These are phyloP conservation scores for Mallotus japonicus DNA, from an alignment of 441 rosid genomes.

Conservation along the genomic window DNA sequence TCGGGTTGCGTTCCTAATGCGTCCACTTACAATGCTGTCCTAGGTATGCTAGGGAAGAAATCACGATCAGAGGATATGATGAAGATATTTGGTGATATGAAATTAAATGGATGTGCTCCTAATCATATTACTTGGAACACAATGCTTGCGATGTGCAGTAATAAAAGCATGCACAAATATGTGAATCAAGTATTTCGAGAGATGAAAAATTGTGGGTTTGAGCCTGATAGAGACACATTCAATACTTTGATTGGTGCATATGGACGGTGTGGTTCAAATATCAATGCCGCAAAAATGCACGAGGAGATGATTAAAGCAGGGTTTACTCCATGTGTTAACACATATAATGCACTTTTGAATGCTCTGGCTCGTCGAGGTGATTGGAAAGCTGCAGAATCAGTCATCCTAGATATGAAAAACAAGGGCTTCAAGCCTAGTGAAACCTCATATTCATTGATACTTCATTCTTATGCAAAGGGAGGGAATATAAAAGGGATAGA, in stretches of 20 bases:
- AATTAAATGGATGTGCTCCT: slow-evolving; percentile 71
- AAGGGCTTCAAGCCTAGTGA: slow-evolving; percentile 79
- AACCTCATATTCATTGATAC: slow-evolving; percentile 67
- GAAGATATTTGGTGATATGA: slow-evolving; percentile 70
- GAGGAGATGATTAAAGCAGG: slow-evolving; percentile 76
- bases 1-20: slow-evolving; percentile 78
- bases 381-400: slow-evolving; percentile 71
- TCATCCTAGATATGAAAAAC: slow-evolving; percentile 61
- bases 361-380: slow-evolving; percentile 83
- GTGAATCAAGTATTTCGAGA: slow-evolving; percentile 62
- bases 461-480: slow-evolving; percentile 81
- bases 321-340: slow-evolving; percentile 67
- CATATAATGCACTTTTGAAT: slow-evolving; percentile 83
- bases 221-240: slow-evolving; percentile 86
- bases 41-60: slow-evolving; percentile 80
- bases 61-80: slow-evolving; percentile 66
- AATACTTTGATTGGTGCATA: slow-evolving; percentile 76
- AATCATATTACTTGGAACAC: slow-evolving; percentile 89
- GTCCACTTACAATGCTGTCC: slow-evolving; percentile 71
- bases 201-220: slow-evolving; percentile 87
- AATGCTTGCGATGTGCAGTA: slow-evolving; percentile 76
- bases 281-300: slow-evolving; percentile 60
- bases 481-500: slow-evolving; percentile 61
- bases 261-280: slow-evolving; percentile 72
- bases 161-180: slow-evolving; percentile 58